These are phyloP conservation scores for Fraxinus sp. DNA, from an alignment of 305 asterid genomes.

Conservation along the genomic window DNA sequence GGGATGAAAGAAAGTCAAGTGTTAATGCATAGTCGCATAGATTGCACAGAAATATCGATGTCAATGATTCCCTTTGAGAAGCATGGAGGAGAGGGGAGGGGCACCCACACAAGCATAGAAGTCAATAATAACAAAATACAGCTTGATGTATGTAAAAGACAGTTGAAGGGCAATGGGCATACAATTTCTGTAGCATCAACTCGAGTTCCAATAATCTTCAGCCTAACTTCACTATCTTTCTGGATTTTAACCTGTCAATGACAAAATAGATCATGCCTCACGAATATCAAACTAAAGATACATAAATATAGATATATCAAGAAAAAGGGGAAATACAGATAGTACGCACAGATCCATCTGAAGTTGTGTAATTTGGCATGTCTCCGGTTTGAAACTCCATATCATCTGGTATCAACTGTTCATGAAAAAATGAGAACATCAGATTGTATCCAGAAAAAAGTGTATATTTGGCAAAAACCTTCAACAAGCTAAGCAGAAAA, in stretches of 20 bases:
- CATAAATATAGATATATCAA: neutral
- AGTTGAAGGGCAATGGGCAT: constrained; percentile 25
- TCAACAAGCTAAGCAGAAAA: neutral
- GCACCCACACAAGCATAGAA: neutral
- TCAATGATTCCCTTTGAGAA: too few relatives aligned
- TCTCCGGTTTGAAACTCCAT: constrained; percentile 99
- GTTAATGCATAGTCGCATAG: neutral
- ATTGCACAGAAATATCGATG: neutral
- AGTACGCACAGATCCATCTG: constrained; percentile 82
- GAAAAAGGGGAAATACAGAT: neutral
- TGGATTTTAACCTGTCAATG: constrained; percentile 70
- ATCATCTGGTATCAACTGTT: constrained; percentile 87
- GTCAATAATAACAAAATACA: neutral
- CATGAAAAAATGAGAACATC: constrained; percentile 5
- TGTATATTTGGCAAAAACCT: neutral
- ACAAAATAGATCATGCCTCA: constrained; percentile 5
- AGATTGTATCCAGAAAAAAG: neutral
- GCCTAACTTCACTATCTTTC: constrained; percentile 89
- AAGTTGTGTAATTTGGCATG: constrained; percentile 86
- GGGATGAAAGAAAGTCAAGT: neutral
- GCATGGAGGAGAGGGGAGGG: too few relatives aligned
- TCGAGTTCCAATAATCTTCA: constrained; percentile 92
- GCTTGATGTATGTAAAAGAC: neutral
- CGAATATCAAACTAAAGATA: neutral
- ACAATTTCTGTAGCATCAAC: constrained; percentile 97